These are phyloP conservation scores for Cairneyella variabilis DNA, from an alignment of 495 filamentous ascomycete genomes.

Conservation along the genomic window DNA sequence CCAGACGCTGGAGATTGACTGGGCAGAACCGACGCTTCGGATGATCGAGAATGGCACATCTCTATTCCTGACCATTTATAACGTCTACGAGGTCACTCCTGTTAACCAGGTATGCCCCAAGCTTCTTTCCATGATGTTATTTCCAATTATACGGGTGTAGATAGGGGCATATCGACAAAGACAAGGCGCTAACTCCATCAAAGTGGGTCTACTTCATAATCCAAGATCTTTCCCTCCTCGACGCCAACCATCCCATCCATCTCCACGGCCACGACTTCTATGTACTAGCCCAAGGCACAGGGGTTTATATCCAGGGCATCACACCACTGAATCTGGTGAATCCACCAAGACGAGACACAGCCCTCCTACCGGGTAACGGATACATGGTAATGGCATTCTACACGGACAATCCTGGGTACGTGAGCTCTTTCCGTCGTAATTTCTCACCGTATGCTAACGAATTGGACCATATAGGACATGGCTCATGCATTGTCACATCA, in stretches of 20 bases:
- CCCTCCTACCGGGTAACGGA: slow-evolving; percentile 43
- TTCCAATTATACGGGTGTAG: neutral
- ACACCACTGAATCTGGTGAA: slow-evolving; percentile 34
- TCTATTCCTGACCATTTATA: too few species aligned
- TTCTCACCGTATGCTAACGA: too few species aligned
- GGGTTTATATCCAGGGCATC: slow-evolving; percentile 4
- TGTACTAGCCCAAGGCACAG: slow-evolving; percentile 41
- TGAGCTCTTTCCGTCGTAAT: too few species aligned
- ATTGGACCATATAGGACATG: too few species aligned
- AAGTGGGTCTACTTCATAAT: too few species aligned
- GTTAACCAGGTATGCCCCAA: neutral
- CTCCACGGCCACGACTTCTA: slow-evolving; percentile 58
- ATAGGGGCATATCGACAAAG: too few species aligned
- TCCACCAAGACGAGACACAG: slow-evolving; percentile 53
- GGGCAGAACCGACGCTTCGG: neutral
- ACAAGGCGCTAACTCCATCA: too few species aligned
- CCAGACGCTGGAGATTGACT: neutral
- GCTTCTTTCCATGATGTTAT: neutral
- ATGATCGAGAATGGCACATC: too few species aligned
- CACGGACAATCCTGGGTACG: slow-evolving; percentile 42
- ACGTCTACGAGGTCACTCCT: neutral
- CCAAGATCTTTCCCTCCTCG: slow-evolving; percentile 47
- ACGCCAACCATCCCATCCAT: slow-evolving; percentile 53
- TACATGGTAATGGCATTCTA: slow-evolving; percentile 47
- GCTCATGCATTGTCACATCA: slow-evolving; percentile 49